A percentile compares a stretch with the other conserved stretches of the same genome.
phyloP scores from a whole-genome alignment of 73 alveolate genomes.

The Paramecium octaurelia region DNA sequence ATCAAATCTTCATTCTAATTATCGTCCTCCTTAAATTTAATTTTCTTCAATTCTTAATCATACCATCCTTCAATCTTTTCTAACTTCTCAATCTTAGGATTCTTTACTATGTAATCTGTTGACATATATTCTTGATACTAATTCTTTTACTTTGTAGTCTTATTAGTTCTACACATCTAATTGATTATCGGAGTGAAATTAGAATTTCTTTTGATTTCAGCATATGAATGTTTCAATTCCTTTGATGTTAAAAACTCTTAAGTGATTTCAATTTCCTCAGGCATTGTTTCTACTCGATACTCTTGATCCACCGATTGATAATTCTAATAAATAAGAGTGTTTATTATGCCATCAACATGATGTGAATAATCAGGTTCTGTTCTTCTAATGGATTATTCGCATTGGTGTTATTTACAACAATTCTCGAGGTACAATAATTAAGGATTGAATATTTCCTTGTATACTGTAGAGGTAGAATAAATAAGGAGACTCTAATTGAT shows the following conservation, averaged over 20 bases:
- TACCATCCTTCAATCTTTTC: conserved; percentile 16
- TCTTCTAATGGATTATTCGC: not conserved
- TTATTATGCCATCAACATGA: not conserved
- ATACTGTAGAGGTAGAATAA: not conserved
- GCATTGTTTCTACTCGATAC: not conserved
- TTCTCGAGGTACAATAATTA: not conserved
- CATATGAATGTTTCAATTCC: not conserved
- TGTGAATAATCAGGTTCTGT: not conserved
- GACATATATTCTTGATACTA: not conserved
- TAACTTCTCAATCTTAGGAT: not conserved
- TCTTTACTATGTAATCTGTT: not conserved
- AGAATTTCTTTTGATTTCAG: not conserved
- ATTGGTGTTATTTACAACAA: not conserved
- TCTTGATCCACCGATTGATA: not conserved
- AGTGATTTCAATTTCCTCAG: not conserved
- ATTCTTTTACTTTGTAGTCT: not conserved
- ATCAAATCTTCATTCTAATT: not conserved
- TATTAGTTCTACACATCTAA: not conserved
- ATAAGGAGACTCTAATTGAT: not conserved
- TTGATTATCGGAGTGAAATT: not conserved
- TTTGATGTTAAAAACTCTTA: not conserved
- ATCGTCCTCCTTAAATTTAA: not conserved
- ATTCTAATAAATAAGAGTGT: not conserved
- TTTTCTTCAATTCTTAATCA: conserved; percentile 22
- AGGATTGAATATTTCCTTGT: not conserved